Base-by-base conservation (phyloP, 1,284 basidiomycete genomes). In the Vanrija pseudolonga region DNA sequence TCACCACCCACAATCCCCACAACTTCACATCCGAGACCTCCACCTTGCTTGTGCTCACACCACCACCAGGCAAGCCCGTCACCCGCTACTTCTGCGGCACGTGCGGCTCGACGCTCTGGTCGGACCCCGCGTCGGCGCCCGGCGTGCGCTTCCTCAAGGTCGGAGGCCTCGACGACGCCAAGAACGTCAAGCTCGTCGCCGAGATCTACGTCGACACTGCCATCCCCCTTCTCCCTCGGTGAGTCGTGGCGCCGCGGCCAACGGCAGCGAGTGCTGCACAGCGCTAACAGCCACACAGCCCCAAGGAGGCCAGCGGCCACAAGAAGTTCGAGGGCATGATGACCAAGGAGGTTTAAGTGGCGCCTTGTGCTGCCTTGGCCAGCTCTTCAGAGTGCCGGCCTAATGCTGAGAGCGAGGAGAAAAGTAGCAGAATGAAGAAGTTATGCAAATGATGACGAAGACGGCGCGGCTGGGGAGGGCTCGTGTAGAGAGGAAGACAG, bases 291-390 rank as follows among this genome's bases (percentile, higher is more conserved):
- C 7, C n/a, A 17, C n/a, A 17, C 45, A 55, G 11, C 28, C 40
- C 28, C 42, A 59, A 54, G 40, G 43, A 48, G 15, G 39, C 36
- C 32, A n/a, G 3, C 17, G 40, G 40, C 32, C 57, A 59, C 53
- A 59, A 59, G 50, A 50, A 59, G 19, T 59, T 49, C 22, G 53
- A 59, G 50, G 57, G 57, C 41, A 58, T 58, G 56, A 54, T 58
- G 50, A 47, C 49, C 37, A 58, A 51, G 56, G 56, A 58, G 56
- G 46, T 58, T 20, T 58, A 50, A 37, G 20, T n/a, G 36, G 23
- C 32, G 32, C 12, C 32, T 32, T 4, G 32, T 32, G 32, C 4
- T 26, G 26, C 26, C n/a, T n/a, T 4, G 9, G 24, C 24, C 24
- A 26, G 24, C 24, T 26, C 9, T 26, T n/a, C 7, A 26, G 26